A percentile compares a stretch with the other conserved stretches of the same genome.
Conservation (phyloP, 352 stramenopile species). For the Phytophthora gonapodyides region DNA sequence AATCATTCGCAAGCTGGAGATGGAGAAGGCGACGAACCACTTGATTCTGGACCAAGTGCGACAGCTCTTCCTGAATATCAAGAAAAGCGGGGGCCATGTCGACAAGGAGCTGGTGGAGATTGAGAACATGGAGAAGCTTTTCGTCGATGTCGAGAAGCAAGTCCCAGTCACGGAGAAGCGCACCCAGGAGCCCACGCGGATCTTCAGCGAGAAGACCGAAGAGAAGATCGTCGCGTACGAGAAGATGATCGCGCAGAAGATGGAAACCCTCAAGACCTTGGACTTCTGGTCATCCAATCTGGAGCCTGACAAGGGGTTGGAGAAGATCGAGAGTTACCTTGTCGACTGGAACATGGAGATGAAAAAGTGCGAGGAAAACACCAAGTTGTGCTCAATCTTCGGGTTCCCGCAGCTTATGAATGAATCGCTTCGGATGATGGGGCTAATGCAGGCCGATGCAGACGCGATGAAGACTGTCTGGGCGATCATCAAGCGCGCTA, state of each 20-base stretch:
- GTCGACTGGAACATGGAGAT: constrained; percentile 90
- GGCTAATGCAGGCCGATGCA: constrained; percentile 82
- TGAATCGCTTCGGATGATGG: constrained; percentile 86
- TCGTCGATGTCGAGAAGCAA: constrained; percentile 79
- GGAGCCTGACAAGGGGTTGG: constrained; percentile 76
- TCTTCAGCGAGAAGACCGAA: constrained; percentile 93
- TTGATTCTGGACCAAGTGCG: constrained; percentile 80
- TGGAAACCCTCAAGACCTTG: constrained; percentile 78
- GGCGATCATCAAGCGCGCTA: constrained; percentile 79
- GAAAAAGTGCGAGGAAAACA: constrained; percentile 92
- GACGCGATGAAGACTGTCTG: constrained; percentile 83
- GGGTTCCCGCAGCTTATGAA: constrained; percentile 95
- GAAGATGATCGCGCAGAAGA: constrained; percentile 84
- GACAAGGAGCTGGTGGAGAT: constrained; percentile 86
- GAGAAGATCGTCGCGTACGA: constrained; percentile 95
- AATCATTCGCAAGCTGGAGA: constrained; percentile 80
- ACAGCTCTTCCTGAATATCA: constrained; percentile 80
- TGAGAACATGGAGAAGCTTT: constrained; percentile 86
- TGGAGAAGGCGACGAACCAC: constrained; percentile 67
- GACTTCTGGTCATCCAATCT: constrained; percentile 87
- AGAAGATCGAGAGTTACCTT: constrained; percentile 86
- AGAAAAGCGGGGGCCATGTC: constrained; percentile 77
- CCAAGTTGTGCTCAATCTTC: constrained; percentile 93
- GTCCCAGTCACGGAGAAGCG: constrained; percentile 77
- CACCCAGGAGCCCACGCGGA: constrained; percentile 74